phyloP scores from a whole-genome alignment of 352 stramenopile genomes.

The Phytophthora pistaciae region DNA sequence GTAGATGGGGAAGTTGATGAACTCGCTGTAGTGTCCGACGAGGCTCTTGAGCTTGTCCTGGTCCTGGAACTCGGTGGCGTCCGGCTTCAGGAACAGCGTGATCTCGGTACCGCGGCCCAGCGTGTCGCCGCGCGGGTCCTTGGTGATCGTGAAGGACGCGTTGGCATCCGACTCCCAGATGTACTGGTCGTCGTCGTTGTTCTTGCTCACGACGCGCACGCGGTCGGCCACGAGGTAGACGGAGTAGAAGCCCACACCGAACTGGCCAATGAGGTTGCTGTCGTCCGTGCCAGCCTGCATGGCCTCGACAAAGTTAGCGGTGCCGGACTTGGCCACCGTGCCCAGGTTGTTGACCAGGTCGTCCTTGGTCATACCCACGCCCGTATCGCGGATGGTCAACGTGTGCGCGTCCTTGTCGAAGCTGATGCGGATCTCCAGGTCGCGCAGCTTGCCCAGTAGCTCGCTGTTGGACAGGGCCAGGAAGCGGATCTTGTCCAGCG shows the following conservation, averaged over 20 bases:
- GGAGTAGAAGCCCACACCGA: conserved; percentile 99
- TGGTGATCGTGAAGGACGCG: conserved; percentile 95
- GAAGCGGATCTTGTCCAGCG: conserved; percentile 99
- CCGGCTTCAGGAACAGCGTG: conserved; percentile 99
- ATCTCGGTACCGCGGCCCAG: conserved; percentile 98
- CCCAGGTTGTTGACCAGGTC: conserved; percentile 98
- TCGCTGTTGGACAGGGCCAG: conserved; percentile 93
- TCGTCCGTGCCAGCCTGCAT: conserved; percentile 94
- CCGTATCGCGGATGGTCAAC: conserved; percentile 98
- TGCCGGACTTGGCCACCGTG: conserved; percentile 99
- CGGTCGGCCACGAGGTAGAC: conserved; percentile 98
- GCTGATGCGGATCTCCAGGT: conserved; percentile 98
- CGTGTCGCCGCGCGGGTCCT: conserved; percentile 97
- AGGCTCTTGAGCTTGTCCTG: conserved; percentile 96
- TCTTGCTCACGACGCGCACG: conserved; percentile 97
- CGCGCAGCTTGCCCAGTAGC: conserved; percentile 75
- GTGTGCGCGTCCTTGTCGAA: conserved; percentile 97
- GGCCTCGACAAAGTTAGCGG: conserved; percentile 98
- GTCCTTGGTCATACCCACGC: conserved; percentile 99
- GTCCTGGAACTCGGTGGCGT: conserved; percentile 96
- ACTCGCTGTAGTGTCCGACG: conserved; percentile 99
- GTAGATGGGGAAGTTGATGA: conserved; percentile 99
- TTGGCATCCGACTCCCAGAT: conserved; percentile 99
- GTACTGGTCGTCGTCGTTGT: conserved; percentile 98
- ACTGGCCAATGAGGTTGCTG: conserved; percentile 98